Conservation (phyloP, 1,139 yeast species). For the Suhomyces atakaporum region DNA sequence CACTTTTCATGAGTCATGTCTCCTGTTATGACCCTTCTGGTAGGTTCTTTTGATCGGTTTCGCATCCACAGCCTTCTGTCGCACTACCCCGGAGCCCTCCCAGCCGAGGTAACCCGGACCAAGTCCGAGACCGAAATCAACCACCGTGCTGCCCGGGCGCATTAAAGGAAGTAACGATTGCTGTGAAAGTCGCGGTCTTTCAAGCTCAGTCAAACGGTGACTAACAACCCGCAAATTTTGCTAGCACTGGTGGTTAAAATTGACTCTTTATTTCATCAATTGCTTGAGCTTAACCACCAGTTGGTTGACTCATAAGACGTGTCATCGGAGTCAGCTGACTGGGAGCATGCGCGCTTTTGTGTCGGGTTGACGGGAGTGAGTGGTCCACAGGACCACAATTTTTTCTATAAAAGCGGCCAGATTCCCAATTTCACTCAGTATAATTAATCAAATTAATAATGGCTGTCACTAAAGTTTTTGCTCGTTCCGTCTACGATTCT, state of each 20-base stretch:
- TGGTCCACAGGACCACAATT: slow-evolving; percentile 16
- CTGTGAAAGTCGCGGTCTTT: not conserved
- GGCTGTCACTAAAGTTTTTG: slow-evolving; percentile 62
- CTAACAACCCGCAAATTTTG: no score
- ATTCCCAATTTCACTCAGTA: slow-evolving; percentile 3
- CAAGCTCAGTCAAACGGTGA: no score
- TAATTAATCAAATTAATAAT: slow-evolving; percentile 17
- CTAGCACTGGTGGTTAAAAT: no score
- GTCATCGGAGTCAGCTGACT: slow-evolving; percentile 4
- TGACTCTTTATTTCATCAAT: no score
- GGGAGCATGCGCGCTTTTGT: slow-evolving; percentile 5
- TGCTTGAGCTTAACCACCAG: not conserved
- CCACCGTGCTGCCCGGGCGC: slow-evolving; percentile 8
- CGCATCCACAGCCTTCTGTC: not conserved
- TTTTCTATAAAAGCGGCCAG: slow-evolving; percentile 12
- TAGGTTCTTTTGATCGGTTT: not conserved
- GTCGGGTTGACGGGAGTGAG: slow-evolving; percentile 18
- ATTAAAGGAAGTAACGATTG: slow-evolving; percentile 4
- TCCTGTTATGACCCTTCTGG: no score
- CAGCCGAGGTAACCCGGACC: slow-evolving; percentile 8
- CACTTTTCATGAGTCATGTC: no score
- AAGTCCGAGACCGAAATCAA: slow-evolving; percentile 11
- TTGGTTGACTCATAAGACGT: not conserved
- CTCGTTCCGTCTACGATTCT: slow-evolving; percentile 95
- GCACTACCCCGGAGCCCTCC: slow-evolving; percentile 5